Base-by-base conservation (phyloP, 2,329 filamentous ascomycete species). In the Dothistroma pini region DNA sequence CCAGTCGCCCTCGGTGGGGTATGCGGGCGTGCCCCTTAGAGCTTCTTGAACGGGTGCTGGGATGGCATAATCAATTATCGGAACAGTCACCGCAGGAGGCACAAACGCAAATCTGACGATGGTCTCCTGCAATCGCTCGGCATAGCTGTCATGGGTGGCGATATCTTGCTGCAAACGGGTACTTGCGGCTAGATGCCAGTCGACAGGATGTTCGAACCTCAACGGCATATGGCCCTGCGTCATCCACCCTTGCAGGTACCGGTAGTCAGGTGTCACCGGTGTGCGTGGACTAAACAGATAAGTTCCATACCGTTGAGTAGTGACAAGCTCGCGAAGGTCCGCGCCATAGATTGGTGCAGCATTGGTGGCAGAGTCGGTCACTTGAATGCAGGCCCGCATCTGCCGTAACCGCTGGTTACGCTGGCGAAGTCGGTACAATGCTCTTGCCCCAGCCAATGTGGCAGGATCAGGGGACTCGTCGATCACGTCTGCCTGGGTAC, bases 91-190 rank as follows among this genome's bases (percentile, higher is more conserved):
- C 0, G 91, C 88, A 1, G 95, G 95, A 0, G 95, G 97, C 35
- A 96, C 87, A 69, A 93, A 99, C 0, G 90, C 91, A 70, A 97
- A 99, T 72, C 93, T 91, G 65, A 89, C 86, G 57, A 99, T 88
- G 2, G 84, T 87, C 0, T 85, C 86, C 69, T 93, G 88, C 76
- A 96, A 81, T 14, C 82, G 80, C 56, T 86, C 83, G 1, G 92
- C 87, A 25, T 92, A 87, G 69, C 91, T 84, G 47, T 88, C 83
- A 0, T 96, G 75, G 0, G 87, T 91, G 19, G 87, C 85, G n/a
- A 72, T 48, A 50, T 70, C 69, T 34, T 59, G 61, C 55, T 74
- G 70, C 10, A 73, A 58, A 4, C 47, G 51, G 1, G 66, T 69
- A 22, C 54, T 64, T 32, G 64, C 54, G 25, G 64, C 56, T 1